Percentiles rank a stretch among this genome's conserved stretches.
Conservation (phyloP, 1,284 basidiomycete species). For the Austropuccinia psidii region DNA sequence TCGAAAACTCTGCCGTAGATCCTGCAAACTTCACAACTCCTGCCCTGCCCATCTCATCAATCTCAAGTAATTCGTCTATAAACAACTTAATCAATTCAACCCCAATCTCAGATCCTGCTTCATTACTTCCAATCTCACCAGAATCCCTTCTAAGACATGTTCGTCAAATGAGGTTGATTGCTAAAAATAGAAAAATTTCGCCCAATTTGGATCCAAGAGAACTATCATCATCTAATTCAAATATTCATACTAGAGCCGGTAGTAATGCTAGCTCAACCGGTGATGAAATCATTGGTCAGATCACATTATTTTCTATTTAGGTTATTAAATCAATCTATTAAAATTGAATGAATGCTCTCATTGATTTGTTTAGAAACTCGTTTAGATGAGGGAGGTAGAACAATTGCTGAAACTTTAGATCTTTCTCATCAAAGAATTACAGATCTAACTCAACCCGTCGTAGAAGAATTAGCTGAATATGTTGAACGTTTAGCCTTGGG, state of each 20-base stretch:
- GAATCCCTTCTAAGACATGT: slow-evolving; percentile 31
- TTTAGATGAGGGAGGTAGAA: background rate
- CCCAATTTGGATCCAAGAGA: background rate
- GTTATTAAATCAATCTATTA: background rate
- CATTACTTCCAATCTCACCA: slow-evolving; percentile 16
- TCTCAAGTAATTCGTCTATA: no score
- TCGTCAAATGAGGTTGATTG: slow-evolving; percentile 8
- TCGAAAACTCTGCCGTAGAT: no score
- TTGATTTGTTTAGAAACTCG: background rate
- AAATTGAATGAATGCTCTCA: background rate
- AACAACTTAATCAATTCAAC: background rate
- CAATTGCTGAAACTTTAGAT: slow-evolving; percentile 21
- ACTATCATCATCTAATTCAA: background rate
- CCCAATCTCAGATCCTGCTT: background rate
- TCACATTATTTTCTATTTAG: background rate
- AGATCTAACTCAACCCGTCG: slow-evolving; percentile 32
- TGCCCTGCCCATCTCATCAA: no score
- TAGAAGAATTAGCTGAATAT: slow-evolving; percentile 32
- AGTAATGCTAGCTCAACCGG: slow-evolving; percentile 25
- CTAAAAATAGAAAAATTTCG: background rate
- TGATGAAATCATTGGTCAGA: background rate
- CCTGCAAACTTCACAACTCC: no score
- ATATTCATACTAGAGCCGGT: slow-evolving; percentile 9
- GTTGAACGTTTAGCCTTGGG: slow-evolving; percentile 64
- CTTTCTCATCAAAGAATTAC: slow-evolving; percentile 30